Base-by-base conservation (phyloP, 768 basidiomycete genomes). In the Pisolithus tinctorius region DNA sequence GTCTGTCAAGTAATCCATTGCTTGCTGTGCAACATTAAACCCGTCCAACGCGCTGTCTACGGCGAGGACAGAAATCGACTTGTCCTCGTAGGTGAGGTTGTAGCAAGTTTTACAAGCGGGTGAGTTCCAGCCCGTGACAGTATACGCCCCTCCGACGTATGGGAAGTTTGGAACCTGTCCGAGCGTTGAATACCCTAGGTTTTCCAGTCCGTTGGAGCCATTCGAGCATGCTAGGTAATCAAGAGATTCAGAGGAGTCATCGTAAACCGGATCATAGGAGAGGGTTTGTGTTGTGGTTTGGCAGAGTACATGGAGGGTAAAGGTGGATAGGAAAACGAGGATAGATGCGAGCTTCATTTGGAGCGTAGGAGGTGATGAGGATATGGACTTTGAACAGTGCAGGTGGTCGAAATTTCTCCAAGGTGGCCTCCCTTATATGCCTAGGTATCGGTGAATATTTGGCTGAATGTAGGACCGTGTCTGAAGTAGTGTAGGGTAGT, bases 41-140 rank as follows among this genome's bases (percentile, higher is more conserved):
- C 68, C 70, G 0, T 60, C 55, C 26, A 5, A 1, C 9, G 14
- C 70, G 43, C 73, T 67, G 57, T 85, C 81, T 23, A 86, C 67
- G 1, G 76, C 83, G 1, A 77, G 63, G 10, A 84, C 60, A 38
- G 71, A 74, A 62, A 83, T 69, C 48, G 60, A 74, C 50, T 53
- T 72, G 20, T 58, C 59, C 1, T 49, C 56, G 4, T 70, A 69
- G 5, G 54, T 44, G 4, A 48, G 26, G 47, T 53, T 49, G 81
- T 81, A 86, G 65, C 84, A 86, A 25, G 74, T 73, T 1, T 81
- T 81, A 57, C 83, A 86, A 41, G 70, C 66, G 1, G 63, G 53
- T 1, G 80, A 83, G 60, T 79, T 72, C 65, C 68, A 84, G 26
- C 74, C 75, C 6, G 63, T 63, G 50, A 85, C 69, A 36, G 73